Percentiles rank a stretch among this genome's conserved stretches.
Evolutionary conservation across 192 early-diverging fungal genomes (phyloP).

Genomic region (Coemansia biformis): DNA sequence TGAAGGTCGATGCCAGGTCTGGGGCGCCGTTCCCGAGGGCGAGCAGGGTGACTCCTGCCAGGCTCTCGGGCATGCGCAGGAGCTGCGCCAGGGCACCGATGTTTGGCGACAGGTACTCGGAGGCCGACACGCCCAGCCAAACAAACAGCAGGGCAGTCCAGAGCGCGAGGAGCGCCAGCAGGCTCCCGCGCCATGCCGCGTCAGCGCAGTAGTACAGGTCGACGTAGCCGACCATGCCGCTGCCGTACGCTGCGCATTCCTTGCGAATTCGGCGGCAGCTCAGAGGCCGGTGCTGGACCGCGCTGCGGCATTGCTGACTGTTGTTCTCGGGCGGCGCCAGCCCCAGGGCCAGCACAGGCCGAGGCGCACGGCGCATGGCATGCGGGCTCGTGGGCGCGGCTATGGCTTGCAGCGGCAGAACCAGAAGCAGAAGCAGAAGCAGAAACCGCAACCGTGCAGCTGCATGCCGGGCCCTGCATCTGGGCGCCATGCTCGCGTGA

Average conservation of each 20-base stretch:
- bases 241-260: slow-evolving; percentile 58
- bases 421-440: too few species aligned
- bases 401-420: too few species aligned
- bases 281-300: slow-evolving; percentile 53
- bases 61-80: slow-evolving; percentile 74
- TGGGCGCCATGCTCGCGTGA: too few species aligned
- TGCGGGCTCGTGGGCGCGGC: too few species aligned
- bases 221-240: slow-evolving; percentile 53
- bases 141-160: slow-evolving; percentile 74
- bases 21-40: slow-evolving; percentile 89
- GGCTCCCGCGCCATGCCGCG: slow-evolving; percentile 3
- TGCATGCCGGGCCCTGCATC: too few species aligned
- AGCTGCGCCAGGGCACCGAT: slow-evolving; percentile 70
- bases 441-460: too few species aligned
- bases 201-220: slow-evolving; percentile 50
- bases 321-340: background rate
- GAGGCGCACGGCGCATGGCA: too few species aligned
- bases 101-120: slow-evolving; percentile 85
- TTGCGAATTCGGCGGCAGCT: slow-evolving; percentile 58
- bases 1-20: slow-evolving; percentile 87
- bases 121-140: slow-evolving; percentile 71
- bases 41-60: slow-evolving; percentile 75
- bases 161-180: slow-evolving; percentile 50
- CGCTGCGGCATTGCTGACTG: slow-evolving; percentile 20
- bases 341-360: too few species aligned